phyloP scores from a whole-genome alignment of 108 stramenopile genomes.

The Mediolabrus comicus region DNA sequence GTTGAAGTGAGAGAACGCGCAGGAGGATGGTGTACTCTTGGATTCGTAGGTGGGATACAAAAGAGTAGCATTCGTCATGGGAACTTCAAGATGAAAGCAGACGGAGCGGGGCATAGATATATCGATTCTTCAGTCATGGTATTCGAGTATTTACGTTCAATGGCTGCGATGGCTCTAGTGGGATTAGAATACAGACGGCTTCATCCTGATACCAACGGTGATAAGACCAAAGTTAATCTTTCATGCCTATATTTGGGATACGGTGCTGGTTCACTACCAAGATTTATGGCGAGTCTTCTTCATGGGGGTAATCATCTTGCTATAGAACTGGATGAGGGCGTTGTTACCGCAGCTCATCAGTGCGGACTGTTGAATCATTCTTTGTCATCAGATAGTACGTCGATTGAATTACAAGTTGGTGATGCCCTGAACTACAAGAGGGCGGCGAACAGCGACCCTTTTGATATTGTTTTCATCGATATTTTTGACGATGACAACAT shows the following conservation, averaged over 20 bases:
- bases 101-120: neutral
- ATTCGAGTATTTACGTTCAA: slow-evolving; percentile 2
- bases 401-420: slow-evolving; percentile 2
- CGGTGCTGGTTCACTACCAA: slow-evolving; percentile 10
- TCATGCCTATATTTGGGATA: slow-evolving; percentile 14
- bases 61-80: slow-evolving; percentile 15
- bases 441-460: neutral
- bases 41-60: neutral
- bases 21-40: slow-evolving; percentile 11
- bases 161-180: slow-evolving; percentile 7
- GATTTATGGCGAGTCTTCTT: neutral
- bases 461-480: slow-evolving; percentile 17
- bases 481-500: slow-evolving; percentile 18
- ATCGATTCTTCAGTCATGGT: neutral
- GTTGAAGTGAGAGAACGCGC: slow-evolving; percentile 8
- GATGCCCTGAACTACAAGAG: slow-evolving; percentile 3
- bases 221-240: neutral
- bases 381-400: neutral
- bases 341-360: slow-evolving; percentile 3
- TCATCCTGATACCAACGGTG: neutral
- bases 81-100: neutral
- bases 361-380: neutral
- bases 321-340: slow-evolving; percentile 12
- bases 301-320: neutral
- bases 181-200: neutral